These are phyloP conservation scores for Borovskyia barvae DNA, from an alignment of 208 protist species.

Conservation along the genomic window DNA sequence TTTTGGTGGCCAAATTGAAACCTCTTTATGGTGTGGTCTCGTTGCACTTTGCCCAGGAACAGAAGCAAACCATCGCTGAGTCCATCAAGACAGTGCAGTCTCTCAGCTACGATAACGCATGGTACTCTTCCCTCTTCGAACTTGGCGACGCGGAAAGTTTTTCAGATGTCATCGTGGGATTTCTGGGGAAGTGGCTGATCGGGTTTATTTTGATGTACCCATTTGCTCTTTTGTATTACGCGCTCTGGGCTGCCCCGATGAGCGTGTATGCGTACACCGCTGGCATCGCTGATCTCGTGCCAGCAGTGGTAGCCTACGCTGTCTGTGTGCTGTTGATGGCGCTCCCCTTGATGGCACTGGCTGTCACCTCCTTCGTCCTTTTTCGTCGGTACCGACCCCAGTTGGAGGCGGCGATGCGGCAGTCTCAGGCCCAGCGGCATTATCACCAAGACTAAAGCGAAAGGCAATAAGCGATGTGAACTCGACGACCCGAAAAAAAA, in stretches of 20 bases:
- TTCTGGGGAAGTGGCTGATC: constrained; percentile 77
- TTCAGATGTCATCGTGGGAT: constrained; percentile 77
- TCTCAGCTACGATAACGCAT: constrained; percentile 82
- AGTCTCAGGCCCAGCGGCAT: constrained; percentile 22
- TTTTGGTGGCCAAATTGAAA: constrained; percentile 80
- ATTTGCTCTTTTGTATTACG: constrained; percentile 84
- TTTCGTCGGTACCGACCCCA: constrained; percentile 27
- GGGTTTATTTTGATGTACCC: constrained; percentile 81
- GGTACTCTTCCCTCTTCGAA: constrained; percentile 74
- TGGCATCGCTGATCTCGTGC: constrained; percentile 52
- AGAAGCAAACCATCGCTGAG: constrained; percentile 52
- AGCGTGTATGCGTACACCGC: constrained; percentile 79
- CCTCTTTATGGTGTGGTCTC: constrained; percentile 85
- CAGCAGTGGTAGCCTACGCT: constrained; percentile 55
- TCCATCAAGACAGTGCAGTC: constrained; percentile 61
- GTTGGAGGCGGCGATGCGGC: constrained; percentile 22
- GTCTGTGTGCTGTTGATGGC: constrained; percentile 59
- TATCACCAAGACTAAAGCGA: constrained; percentile 7
- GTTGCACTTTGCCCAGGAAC: constrained; percentile 73
- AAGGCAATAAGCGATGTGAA: no score
- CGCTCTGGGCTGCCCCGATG: constrained; percentile 70
- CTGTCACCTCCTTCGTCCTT: constrained; percentile 35
- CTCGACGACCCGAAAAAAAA: no score
- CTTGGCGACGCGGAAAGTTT: constrained; percentile 67
- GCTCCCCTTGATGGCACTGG: constrained; percentile 56